Percentiles rank a stretch among this genome's conserved stretches.
Conservation (phyloP, 208 protist genomes). For the Acanthamoeba sp. region DNA sequence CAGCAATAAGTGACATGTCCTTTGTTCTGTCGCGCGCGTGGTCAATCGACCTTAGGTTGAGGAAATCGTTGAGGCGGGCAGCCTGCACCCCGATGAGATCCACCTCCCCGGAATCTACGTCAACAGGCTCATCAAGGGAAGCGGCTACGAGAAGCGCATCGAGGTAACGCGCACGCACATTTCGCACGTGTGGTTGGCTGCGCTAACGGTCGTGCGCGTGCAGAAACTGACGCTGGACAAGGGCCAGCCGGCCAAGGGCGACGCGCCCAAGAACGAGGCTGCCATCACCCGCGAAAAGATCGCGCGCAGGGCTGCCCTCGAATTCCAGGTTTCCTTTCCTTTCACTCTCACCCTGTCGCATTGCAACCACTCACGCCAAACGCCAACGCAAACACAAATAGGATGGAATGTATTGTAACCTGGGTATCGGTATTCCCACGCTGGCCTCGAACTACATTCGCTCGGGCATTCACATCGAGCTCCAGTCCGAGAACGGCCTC, state of each 20-base stretch:
- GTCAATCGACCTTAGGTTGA: constrained; percentile 92
- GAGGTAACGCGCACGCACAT: constrained; percentile 77
- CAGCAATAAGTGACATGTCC: background rate
- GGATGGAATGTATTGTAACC: constrained; percentile 97
- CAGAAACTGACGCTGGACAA: constrained; percentile 77
- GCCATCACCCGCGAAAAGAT: constrained; percentile 91
- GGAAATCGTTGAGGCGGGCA: constrained; percentile 95
- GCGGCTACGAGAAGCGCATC: constrained; percentile 87
- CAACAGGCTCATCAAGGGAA: constrained; percentile 91
- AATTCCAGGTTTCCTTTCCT: constrained; percentile 94
- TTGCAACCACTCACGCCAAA: too few relatives aligned
- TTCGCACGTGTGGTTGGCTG: background rate
- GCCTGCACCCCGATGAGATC: constrained; percentile 95
- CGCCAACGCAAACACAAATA: background rate
- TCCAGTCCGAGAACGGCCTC: constrained; percentile 95
- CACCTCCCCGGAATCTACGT: constrained; percentile 97
- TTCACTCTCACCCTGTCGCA: too few relatives aligned
- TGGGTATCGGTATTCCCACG: constrained; percentile 98
- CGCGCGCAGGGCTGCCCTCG: constrained; percentile 94
- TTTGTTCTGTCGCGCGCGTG: too few relatives aligned
- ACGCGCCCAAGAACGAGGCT: constrained; percentile 69
- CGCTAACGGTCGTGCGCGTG: background rate
- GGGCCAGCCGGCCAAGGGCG: constrained; percentile 49
- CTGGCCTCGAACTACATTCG: constrained; percentile 95
- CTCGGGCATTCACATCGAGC: constrained; percentile 90